Conservation (phyloP, 176 grass and related monocot species). For the Carex pumila region DNA sequence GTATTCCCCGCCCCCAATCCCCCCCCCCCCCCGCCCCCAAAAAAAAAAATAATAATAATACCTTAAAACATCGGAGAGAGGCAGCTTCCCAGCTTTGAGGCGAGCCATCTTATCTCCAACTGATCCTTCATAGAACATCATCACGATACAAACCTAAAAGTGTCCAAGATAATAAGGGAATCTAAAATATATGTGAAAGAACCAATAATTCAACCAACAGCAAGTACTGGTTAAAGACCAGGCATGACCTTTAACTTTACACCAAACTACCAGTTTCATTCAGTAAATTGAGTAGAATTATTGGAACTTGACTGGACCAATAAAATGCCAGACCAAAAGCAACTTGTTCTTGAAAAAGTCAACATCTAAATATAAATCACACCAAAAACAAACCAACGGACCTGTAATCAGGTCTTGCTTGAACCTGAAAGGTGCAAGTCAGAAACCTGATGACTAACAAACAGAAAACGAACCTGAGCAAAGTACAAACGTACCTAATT, state of each 20-base stretch:
- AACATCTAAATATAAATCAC: background rate
- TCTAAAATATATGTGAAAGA: background rate
- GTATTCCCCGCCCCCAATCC: too few species aligned
- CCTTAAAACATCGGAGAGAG: conserved; percentile 88
- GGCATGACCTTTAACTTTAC: background rate
- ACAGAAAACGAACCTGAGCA: background rate
- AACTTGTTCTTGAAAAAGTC: background rate
- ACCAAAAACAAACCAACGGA: background rate
- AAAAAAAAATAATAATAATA: conserved; percentile 1
- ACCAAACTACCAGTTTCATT: background rate
- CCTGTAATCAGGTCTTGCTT: background rate
- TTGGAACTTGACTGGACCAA: background rate
- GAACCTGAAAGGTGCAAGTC: background rate
- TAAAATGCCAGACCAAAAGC: background rate
- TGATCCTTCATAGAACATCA: conserved; percentile 99
- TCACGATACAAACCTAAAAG: conserved; percentile 80
- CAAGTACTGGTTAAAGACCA: background rate
- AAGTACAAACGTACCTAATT: background rate
- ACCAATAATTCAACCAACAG: background rate
- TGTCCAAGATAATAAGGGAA: background rate
- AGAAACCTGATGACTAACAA: background rate
- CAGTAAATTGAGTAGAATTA: background rate
- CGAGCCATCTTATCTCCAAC: conserved; percentile 80
- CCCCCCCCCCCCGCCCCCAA: too few species aligned
- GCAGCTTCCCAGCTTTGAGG: conserved; percentile 75